A percentile compares a stretch with the other conserved stretches of the same genome.
These are phyloP conservation scores for Ustilago loliicola DNA, from an alignment of 1,284 basidiomycete species.

Conservation along the genomic window DNA sequence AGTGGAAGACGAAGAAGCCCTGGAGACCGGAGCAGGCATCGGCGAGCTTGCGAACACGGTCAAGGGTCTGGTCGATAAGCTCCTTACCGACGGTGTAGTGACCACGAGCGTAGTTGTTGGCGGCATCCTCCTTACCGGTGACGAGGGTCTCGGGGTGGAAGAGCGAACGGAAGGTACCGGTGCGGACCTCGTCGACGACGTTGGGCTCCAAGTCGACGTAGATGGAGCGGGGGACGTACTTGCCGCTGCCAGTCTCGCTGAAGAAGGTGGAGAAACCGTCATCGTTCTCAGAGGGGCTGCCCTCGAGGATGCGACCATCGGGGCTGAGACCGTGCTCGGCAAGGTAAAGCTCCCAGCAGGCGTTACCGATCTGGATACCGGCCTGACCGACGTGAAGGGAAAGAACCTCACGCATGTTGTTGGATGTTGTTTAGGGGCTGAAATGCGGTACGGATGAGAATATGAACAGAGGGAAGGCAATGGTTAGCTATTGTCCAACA, in stretches of 20 bases:
- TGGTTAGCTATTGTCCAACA: slow-evolving; percentile 4
- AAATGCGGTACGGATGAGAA: not conserved
- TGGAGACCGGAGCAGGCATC: slow-evolving; percentile 98
- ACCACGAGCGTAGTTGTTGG: slow-evolving; percentile 89
- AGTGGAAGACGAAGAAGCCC: slow-evolving; percentile 99
- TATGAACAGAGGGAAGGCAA: not conserved
- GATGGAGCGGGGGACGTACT: slow-evolving; percentile 97
- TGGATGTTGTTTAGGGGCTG: slow-evolving; percentile 16
- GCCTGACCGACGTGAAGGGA: slow-evolving; percentile 94
- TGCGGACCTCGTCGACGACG: slow-evolving; percentile 95
- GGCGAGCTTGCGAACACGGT: slow-evolving; percentile 93
- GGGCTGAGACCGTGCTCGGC: slow-evolving; percentile 89
- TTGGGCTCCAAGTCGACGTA: slow-evolving; percentile 96
- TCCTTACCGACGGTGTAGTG: slow-evolving; percentile 96
- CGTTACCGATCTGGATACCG: slow-evolving; percentile 80
- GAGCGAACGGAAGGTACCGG: slow-evolving; percentile 90
- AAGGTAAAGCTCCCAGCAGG: slow-evolving; percentile 90
- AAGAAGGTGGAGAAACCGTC: slow-evolving; percentile 94
- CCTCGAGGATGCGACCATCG: slow-evolving; percentile 72
- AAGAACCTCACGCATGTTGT: slow-evolving; percentile 77
- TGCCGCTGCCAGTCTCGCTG: slow-evolving; percentile 69
- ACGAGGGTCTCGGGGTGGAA: slow-evolving; percentile 99
- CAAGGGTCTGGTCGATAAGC: slow-evolving; percentile 83
- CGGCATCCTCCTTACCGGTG: slow-evolving; percentile 98
- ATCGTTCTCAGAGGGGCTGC: slow-evolving; percentile 81